Base-by-base conservation (phyloP, 495 filamentous ascomycete genomes). In the Aspergillus steynii region DNA sequence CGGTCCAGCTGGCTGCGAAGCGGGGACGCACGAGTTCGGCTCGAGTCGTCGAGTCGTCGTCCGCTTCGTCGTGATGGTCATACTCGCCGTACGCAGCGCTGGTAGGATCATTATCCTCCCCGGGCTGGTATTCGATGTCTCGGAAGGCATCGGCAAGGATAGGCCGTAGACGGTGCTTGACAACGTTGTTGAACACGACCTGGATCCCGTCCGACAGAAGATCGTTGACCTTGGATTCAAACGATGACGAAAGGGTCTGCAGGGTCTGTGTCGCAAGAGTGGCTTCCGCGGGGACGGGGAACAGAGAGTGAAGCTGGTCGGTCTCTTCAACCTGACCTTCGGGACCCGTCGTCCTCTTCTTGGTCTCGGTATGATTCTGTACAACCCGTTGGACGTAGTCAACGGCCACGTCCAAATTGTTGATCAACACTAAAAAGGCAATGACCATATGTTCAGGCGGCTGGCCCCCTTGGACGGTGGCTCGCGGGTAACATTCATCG, bases 331-430 rank as follows among this genome's bases (percentile, higher is more conserved):
- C 50, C 3, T 65, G 61, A 48, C 65, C 57, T 50, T 68, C 64
- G 34, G 71, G 59, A 27, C 67, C 25, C 49, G 66, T 58, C 64
- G 56, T 64, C 50, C 64, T 63, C 56, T 67, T 75, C 64, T 71
- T 79, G 34, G 48, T 69, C 59, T 79, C 82, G 10, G 90, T 70
- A 54, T 88, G 85, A 48, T 85, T 80, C 49, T 86, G 78, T 55
- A 97, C 85, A 65, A 99, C 97, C 50, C 94, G 92, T 42, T 86
- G 84, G 56, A 93, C 82, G 74, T 99, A 99, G 67, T 97, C 92
- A 60, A 89, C 88, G 14, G 90, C 87, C 27, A 96, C 80, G 72
- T 98, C 95, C 28, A 99, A 85, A 70, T 94, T 96, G 79, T 99
- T 99, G 69, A 96, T 91, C 29, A 97, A 85, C 10, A 98, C 87